Evolutionary conservation across 2,329 filamentous ascomycete genomes (phyloP).

Genomic region (Pyricularia grisea): DNA sequence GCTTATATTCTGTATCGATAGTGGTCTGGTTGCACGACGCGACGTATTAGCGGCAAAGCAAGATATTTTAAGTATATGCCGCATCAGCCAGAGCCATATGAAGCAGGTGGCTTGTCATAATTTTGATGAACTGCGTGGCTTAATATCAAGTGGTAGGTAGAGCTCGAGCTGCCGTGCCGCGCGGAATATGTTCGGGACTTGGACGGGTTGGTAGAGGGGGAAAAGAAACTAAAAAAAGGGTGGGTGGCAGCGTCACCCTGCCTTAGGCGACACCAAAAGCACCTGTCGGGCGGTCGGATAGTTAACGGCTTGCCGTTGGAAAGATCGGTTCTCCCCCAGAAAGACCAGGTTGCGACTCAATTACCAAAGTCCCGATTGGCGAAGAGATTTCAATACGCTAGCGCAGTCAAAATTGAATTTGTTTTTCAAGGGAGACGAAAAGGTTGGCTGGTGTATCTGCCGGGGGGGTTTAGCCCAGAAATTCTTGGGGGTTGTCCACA

Average conservation of each 20-base stretch:
- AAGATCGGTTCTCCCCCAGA: neutral
- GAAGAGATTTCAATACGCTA: neutral
- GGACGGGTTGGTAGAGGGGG: neutral
- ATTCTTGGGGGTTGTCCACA: neutral
- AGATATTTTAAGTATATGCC: neutral
- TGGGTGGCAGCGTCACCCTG: neutral
- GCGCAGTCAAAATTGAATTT: neutral
- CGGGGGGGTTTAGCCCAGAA: neutral
- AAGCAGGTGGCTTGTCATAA: neutral
- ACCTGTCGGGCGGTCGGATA: neutral
- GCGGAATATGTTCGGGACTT: neutral
- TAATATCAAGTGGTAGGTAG: too few species aligned
- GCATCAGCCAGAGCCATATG: neutral
- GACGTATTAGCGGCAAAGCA: neutral
- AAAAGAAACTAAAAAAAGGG: neutral
- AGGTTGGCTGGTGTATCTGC: neutral
- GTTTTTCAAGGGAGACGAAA: neutral
- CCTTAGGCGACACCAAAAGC: neutral
- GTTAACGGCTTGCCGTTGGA: too few species aligned
- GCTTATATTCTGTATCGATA: neutral
- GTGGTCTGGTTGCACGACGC: neutral
- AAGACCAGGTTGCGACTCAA: neutral
- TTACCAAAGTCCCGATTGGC: neutral
- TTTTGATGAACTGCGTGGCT: neutral
- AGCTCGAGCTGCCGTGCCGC: too few species aligned